These are phyloP conservation scores for Ceratocystis lukuohia DNA, from an alignment of 2,329 filamentous ascomycete genomes.

Conservation along the genomic window DNA sequence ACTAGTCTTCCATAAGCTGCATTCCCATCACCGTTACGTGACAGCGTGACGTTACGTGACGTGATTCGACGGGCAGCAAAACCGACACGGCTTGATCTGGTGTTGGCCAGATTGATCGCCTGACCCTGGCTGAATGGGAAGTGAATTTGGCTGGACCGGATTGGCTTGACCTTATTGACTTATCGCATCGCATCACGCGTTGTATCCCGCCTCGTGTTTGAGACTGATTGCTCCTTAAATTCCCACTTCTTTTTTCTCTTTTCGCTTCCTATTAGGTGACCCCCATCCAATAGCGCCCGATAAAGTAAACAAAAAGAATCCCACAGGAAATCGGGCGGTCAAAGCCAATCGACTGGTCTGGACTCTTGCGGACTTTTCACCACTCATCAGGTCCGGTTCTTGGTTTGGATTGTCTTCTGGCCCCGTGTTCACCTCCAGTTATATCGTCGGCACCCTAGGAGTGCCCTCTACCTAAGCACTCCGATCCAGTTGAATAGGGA, in stretches of 20 bases:
- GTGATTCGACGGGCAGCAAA: neutral
- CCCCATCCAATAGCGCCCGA: neutral
- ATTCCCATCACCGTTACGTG: neutral
- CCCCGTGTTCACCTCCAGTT: neutral
- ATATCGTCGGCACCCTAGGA: no score
- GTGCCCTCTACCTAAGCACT: no score
- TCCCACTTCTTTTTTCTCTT: constrained; percentile 1
- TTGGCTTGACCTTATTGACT: neutral
- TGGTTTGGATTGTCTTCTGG: neutral
- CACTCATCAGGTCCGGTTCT: neutral
- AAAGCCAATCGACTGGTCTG: neutral
- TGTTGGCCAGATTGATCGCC: neutral
- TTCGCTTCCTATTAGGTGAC: constrained; percentile 24
- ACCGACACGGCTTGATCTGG: neutral
- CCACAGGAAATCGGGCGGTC: constrained; percentile 3
- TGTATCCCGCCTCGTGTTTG: neutral
- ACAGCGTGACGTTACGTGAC: neutral
- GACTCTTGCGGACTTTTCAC: neutral
- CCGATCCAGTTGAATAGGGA: neutral
- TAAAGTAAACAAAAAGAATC: neutral
- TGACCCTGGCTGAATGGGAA: neutral
- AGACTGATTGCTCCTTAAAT: neutral
- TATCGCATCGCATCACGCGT: neutral
- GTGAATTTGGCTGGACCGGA: no score
- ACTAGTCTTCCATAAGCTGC: neutral